These are phyloP conservation scores for Pleurostoma richardsiae DNA, from an alignment of 2,329 filamentous ascomycete species.

Conservation along the genomic window DNA sequence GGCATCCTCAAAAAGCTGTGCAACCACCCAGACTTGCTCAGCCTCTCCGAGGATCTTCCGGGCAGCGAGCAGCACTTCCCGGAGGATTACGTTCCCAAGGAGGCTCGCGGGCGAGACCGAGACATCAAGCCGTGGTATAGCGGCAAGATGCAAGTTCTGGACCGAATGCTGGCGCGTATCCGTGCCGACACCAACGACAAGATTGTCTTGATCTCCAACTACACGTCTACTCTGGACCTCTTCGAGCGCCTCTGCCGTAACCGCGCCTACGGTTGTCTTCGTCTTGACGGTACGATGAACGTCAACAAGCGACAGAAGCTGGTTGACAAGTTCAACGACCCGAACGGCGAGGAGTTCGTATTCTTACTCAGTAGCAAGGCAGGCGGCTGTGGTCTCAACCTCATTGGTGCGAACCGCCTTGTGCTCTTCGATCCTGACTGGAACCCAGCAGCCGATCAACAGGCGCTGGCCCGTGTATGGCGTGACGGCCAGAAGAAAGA, in stretches of 20 bases:
- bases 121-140: conserved; percentile 96
- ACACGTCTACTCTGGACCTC: conserved; percentile 91
- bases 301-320: conserved; percentile 96
- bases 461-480: conserved; percentile 95
- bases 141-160: conserved; percentile 97
- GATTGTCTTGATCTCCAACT: conserved; percentile 98
- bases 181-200: conserved; percentile 97
- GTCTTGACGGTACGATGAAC: conserved; percentile 95
- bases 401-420: conserved; percentile 90
- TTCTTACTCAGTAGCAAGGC: conserved; percentile 97
- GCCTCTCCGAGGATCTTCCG: conserved; percentile 76
- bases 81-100: conserved; percentile 83
- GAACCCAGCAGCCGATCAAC: conserved; percentile 97
- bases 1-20: conserved; percentile 96
- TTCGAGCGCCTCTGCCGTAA: conserved; percentile 87
- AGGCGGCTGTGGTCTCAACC: conserved; percentile 91
- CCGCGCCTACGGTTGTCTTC: conserved; percentile 77
- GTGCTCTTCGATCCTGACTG: conserved; percentile 96
- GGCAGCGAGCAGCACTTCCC: conserved; percentile 80
- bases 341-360: conserved; percentile 82
- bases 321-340: conserved; percentile 96
- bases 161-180: conserved; percentile 94
- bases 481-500: conserved; percentile 99
- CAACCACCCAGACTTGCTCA: conserved; percentile 92
- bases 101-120: conserved; percentile 79